Evolutionary conservation across 176 grass and related monocot genomes (phyloP), one percentile per base, ranked within the genome.

Genomic region (Lolium multiflorum): DNA sequence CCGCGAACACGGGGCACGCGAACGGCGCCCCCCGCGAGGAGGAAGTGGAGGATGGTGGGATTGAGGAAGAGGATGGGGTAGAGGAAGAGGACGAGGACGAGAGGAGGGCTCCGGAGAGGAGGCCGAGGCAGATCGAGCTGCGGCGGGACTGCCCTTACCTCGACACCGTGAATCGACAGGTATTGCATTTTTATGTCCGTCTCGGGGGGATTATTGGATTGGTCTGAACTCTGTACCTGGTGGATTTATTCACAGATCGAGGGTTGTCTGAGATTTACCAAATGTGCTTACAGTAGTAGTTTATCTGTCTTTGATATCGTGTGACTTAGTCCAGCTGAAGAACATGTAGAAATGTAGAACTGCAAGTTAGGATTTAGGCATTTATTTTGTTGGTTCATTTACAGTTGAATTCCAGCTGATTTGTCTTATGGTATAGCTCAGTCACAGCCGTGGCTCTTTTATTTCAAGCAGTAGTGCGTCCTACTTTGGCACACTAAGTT

Each of bases 111-210:
- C 88, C 82, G 2, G 84, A 80, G 68, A 92, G 90, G 84, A 87
- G 87, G 58, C 84, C 82, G 16, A 91, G 97, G 74, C 89, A 99
- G 54, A 92, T 96, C 13, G 94, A 96, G 92, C 54, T 94, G 71
- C 73, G 97, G 31, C 86, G 87, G 38, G 97, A 99, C 79, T 99
- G 94, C 59, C 97, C 97, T 20, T 99, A 99, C 83, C 97, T 99
- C n/a, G 97, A 99, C 61, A 99, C 94, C 17, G 94, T 99, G 26
- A 99, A 99, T 50, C 91, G 97, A 54, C 94, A 99, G 97, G 97
- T 99, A 21, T n/a, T n/a, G n/a, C n/a, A n/a, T 38, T 10, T 56
- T 16, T 4, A 24, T 65, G 50, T 47, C 35, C 67, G 31, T 17
- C 20, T 71, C 15, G 35, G 70, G 52, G 11, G 55, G 41, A 66